Evolutionary conservation across 1,139 yeast species (phyloP).

Genomic region (Sugiyamaella sp.): DNA sequence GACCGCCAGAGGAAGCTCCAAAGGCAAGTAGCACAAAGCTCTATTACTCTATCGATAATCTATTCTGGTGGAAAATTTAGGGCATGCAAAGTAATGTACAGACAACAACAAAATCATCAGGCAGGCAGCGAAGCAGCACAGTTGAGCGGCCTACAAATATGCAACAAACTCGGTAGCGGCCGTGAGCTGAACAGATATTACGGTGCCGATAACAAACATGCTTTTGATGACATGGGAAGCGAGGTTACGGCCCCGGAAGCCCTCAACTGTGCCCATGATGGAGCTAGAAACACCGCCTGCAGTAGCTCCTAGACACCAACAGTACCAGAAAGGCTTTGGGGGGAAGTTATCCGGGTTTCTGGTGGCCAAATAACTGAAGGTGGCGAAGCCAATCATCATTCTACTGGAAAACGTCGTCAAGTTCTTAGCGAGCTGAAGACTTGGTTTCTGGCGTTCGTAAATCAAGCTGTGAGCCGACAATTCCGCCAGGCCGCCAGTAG

Average conservation of each 20-base stretch:
- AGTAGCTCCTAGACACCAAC: constrained; percentile 22
- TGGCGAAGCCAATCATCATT: constrained; percentile 18
- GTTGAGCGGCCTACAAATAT: not conserved
- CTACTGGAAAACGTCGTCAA: constrained; percentile 11
- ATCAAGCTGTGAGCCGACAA: constrained; percentile 2
- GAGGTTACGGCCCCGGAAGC: constrained; percentile 10
- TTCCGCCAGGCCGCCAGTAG: constrained; percentile 19
- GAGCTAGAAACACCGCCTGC: constrained; percentile 20
- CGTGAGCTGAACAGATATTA: constrained; percentile 19
- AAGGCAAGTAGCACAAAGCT: not conserved
- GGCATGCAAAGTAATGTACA: not conserved
- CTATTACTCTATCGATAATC: not conserved
- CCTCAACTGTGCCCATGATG: constrained; percentile 14
- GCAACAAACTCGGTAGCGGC: constrained; percentile 4
- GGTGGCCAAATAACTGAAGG: constrained; percentile 19
- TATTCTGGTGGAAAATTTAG: too few species aligned
- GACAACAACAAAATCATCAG: not conserved
- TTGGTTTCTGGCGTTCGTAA: constrained; percentile 7
- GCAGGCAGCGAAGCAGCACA: not conserved
- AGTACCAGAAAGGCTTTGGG: constrained; percentile 20
- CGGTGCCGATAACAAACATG: constrained; percentile 19
- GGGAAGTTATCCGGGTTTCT: constrained; percentile 14
- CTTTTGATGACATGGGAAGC: constrained; percentile 11
- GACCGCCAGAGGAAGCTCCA: not conserved
- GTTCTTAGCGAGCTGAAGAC: constrained; percentile 4